phyloP scores from a whole-genome alignment of 805 yeast species.

The Candida andamanensis region DNA sequence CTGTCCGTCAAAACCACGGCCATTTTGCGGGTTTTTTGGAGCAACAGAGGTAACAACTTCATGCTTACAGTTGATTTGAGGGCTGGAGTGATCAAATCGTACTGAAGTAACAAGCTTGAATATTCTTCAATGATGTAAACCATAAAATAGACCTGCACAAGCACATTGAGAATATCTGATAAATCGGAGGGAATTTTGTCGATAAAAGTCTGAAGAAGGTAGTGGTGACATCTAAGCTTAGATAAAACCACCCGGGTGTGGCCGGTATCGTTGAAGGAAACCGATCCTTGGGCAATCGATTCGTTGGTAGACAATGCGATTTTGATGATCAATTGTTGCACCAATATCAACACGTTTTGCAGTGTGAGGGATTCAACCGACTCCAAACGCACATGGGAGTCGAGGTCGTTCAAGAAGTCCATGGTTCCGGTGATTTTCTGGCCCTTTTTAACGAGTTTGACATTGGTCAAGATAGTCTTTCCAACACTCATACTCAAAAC shows the following conservation, averaged over 20 bases:
- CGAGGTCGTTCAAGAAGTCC: conserved; percentile 33
- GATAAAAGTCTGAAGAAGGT: conserved; percentile 36
- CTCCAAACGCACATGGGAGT: conserved; percentile 15
- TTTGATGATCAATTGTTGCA: conserved; percentile 37
- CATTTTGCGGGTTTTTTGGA: conserved; percentile 45
- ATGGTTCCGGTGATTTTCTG: conserved; percentile 44
- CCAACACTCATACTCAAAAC: conserved; percentile 82
- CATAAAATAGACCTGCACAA: conserved; percentile 55
- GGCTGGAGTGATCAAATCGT: conserved; percentile 14
- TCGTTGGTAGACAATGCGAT: conserved; percentile 27
- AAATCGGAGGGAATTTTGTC: conserved; percentile 32
- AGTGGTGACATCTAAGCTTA: conserved; percentile 48
- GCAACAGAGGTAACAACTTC: conserved; percentile 22
- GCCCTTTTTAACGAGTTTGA: conserved; percentile 35
- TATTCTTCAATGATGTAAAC: conserved; percentile 61
- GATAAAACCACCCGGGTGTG: conserved; percentile 43
- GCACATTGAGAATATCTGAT: conserved; percentile 43
- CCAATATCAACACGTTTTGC: conserved; percentile 24
- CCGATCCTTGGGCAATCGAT: conserved; percentile 16
- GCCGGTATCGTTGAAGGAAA: conserved; percentile 45
- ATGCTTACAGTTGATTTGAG: conserved; percentile 7
- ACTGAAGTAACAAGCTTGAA: conserved; percentile 65
- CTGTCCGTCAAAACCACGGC: conserved; percentile 80
- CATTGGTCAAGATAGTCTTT: conserved; percentile 60
- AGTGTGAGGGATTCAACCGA: conserved; percentile 18